These are phyloP conservation scores for Amanita brunnescens DNA, from an alignment of 768 basidiomycete species.

Conservation along the genomic window DNA sequence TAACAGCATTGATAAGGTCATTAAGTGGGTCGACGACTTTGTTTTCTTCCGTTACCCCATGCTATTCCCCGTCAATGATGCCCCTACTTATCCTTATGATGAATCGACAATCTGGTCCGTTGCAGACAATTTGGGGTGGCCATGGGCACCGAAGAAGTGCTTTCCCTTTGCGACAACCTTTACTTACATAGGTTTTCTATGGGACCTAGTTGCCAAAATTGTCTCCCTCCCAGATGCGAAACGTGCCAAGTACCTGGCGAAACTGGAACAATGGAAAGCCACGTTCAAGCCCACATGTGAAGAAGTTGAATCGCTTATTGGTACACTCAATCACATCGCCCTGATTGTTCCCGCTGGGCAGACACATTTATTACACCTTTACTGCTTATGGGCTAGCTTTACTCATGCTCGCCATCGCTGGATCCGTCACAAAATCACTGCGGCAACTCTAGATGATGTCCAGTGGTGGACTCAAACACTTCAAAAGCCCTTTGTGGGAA, in stretches of 20 bases:
- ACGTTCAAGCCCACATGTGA: conserved; percentile 8
- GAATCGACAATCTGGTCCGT: conserved; percentile 14
- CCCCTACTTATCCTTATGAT: conserved; percentile 12
- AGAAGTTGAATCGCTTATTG: conserved; percentile 19
- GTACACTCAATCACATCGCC: conserved; percentile 28
- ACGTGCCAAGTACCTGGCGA: conserved; percentile 18
- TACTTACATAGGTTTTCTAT: conserved; percentile 29
- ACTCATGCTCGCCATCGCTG: conserved; percentile 8
- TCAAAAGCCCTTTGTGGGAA: conserved; percentile 7
- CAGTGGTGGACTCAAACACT: conserved; percentile 19
- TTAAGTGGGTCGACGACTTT: conserved; percentile 31
- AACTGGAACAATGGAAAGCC: conserved; percentile 15
- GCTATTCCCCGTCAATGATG: background rate
- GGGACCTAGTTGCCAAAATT: conserved; percentile 21
- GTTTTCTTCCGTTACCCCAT: conserved; percentile 19
- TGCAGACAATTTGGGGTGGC: conserved; percentile 21
- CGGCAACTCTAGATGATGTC: conserved; percentile 13
- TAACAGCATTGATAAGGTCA: conserved; percentile 12
- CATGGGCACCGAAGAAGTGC: conserved; percentile 25
- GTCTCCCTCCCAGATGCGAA: conserved; percentile 25
- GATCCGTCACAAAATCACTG: conserved; percentile 9
- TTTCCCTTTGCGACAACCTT: conserved; percentile 18
- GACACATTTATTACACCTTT: conserved; percentile 21
- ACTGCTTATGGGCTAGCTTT: conserved; percentile 20
- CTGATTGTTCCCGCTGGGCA: conserved; percentile 22